These are phyloP conservation scores for Ganoderma lucidum DNA, from an alignment of 1,284 basidiomycete species.

Conservation along the genomic window DNA sequence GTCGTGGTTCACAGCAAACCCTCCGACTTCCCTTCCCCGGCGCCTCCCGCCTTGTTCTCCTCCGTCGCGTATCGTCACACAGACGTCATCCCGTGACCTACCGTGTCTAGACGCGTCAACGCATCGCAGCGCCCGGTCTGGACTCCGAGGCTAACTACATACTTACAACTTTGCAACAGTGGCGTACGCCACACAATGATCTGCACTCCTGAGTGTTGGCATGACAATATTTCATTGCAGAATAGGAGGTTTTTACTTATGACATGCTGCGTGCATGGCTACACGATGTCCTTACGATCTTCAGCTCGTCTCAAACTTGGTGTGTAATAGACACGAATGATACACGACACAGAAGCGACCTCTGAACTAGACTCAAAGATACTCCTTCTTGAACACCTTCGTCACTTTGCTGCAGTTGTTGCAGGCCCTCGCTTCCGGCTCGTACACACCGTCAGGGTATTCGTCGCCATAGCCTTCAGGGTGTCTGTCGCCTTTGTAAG, in stretches of 20 bases:
- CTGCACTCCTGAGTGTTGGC: not conserved
- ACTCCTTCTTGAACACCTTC: constrained; percentile 40
- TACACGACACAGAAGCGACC: not conserved
- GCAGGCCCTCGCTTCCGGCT: constrained; percentile 42
- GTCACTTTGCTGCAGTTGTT: constrained; percentile 44
- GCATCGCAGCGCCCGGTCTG: not conserved
- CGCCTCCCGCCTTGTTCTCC: constrained; percentile 4
- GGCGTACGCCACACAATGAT: not conserved
- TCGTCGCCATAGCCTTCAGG: constrained; percentile 34
- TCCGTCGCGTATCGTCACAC: constrained; percentile 20
- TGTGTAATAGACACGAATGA: not conserved
- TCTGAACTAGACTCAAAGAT: constrained; percentile 10
- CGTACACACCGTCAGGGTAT: constrained; percentile 40
- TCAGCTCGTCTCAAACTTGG: too few species aligned
- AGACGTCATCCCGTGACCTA: constrained; percentile 23
- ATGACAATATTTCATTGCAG: not conserved
- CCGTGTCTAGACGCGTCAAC: constrained; percentile 22
- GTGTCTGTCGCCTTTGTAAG: constrained; percentile 46
- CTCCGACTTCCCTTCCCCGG: not conserved
- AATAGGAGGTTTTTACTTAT: not conserved
- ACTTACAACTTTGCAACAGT: not conserved
- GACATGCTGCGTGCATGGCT: too few species aligned
- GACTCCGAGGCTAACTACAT: not conserved
- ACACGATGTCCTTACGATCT: too few species aligned
- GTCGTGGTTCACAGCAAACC: constrained; percentile 27